Percentiles rank a stretch among this genome's conserved stretches.
These are phyloP conservation scores for Yamadazyma kitorensis DNA, from an alignment of 805 yeast species.

Conservation along the genomic window DNA sequence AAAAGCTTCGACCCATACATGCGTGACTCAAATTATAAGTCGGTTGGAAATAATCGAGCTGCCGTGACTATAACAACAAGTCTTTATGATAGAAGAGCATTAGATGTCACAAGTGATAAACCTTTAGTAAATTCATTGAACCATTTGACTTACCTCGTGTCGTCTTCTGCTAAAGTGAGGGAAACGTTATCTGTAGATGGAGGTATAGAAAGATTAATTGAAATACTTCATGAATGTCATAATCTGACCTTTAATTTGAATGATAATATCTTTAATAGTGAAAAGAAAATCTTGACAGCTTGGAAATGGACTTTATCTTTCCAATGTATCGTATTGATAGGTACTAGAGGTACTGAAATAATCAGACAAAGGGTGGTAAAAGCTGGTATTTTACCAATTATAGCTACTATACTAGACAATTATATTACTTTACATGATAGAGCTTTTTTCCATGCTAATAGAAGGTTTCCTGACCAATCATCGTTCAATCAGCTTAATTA, in stretches of 20 bases:
- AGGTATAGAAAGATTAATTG: slow-evolving; percentile 84
- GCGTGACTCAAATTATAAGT: slow-evolving; percentile 89
- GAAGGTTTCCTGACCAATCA: slow-evolving; percentile 9
- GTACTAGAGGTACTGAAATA: slow-evolving; percentile 88
- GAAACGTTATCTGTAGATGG: slow-evolving; percentile 90
- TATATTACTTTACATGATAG: slow-evolving; percentile 51
- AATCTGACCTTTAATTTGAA: slow-evolving; percentile 26
- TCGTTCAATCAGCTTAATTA: background rate
- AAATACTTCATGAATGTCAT: slow-evolving; percentile 79
- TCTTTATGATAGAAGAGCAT: slow-evolving; percentile 86
- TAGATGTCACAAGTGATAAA: slow-evolving; percentile 84
- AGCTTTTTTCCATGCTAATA: slow-evolving; percentile 32
- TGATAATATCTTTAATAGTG: slow-evolving; percentile 34
- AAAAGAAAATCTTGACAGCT: slow-evolving; percentile 59
- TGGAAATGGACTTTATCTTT: slow-evolving; percentile 98
- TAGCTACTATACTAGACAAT: slow-evolving; percentile 90
- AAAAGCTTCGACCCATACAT: no score
- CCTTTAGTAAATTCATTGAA: slow-evolving; percentile 91
- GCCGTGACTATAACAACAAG: slow-evolving; percentile 89
- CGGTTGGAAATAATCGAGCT: slow-evolving; percentile 77
- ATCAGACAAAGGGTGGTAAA: slow-evolving; percentile 83
- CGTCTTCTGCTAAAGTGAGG: slow-evolving; percentile 83
- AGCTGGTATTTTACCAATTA: slow-evolving; percentile 87
- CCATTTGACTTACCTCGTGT: slow-evolving; percentile 82
- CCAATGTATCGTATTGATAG: slow-evolving; percentile 87